Evolutionary conservation across 179 eudicot species (phyloP).

Genomic region (Silene coronaria): DNA sequence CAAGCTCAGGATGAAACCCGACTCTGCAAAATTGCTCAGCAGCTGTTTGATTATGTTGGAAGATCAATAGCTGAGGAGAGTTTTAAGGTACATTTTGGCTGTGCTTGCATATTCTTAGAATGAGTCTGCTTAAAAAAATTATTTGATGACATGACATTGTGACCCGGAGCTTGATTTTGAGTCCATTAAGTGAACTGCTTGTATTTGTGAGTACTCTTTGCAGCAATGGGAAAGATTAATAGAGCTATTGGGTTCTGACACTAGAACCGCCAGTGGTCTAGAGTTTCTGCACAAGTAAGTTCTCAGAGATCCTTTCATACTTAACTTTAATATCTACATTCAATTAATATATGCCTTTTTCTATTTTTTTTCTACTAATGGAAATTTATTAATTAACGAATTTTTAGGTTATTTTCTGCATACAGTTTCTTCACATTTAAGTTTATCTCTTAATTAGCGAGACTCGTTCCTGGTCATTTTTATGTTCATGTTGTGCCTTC

Average conservation of each 20-base stretch:
- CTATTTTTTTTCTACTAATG: background rate
- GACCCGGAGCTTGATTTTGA: constrained; percentile 8
- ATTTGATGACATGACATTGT: constrained; percentile 5
- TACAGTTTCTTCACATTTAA: background rate
- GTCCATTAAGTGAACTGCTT: background rate
- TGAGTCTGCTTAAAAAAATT: background rate
- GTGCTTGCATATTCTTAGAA: background rate
- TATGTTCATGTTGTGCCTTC: background rate
- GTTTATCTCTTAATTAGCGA: background rate
- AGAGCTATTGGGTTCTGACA: constrained; percentile 74
- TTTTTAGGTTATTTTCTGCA: background rate
- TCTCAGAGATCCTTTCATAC: background rate
- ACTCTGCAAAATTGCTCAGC: constrained; percentile 72
- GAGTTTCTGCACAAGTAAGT: constrained; percentile 83
- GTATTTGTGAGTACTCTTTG: constrained; percentile 4
- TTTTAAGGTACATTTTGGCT: constrained; percentile 50
- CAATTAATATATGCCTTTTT: background rate
- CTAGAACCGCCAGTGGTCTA: constrained; percentile 82
- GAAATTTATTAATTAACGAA: background rate
- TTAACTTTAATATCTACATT: background rate
- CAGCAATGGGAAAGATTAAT: constrained; percentile 98
- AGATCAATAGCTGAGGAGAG: constrained; percentile 81
- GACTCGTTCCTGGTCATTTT: background rate
- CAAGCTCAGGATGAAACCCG: constrained; percentile 91
- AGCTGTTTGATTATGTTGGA: constrained; percentile 87